Evolutionary conservation across 176 grass and related monocot genomes (phyloP).

Genomic region (Dactylis glomerata): DNA sequence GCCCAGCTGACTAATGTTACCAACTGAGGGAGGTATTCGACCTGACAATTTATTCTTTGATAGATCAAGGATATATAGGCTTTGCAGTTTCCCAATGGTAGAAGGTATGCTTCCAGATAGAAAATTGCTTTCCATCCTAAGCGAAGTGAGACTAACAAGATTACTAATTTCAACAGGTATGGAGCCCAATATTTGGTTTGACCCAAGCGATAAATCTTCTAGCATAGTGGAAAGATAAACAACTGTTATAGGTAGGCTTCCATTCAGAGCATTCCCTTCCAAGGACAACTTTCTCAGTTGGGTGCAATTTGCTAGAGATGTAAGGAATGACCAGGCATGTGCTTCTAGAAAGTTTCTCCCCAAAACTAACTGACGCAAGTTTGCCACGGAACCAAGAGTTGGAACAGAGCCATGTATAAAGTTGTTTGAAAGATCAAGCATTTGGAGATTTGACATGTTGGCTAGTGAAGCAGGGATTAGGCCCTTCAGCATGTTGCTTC

Average conservation of each 20-base stretch:
- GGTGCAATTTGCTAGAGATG: constrained; percentile 22
- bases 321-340: constrained; percentile 20
- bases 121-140: constrained; percentile 43
- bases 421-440: constrained; percentile 25
- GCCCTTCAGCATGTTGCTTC: constrained; percentile 6
- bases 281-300: neutral
- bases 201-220: constrained; percentile 15
- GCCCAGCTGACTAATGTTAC: constrained; percentile 35
- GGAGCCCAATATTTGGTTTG: constrained; percentile 31
- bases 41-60: constrained; percentile 51
- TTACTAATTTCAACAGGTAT: constrained; percentile 35
- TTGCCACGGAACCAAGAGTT: neutral
- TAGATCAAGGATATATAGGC: constrained; percentile 32
- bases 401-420: neutral
- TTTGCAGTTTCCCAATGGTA: constrained; percentile 30
- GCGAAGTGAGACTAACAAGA: constrained; percentile 26
- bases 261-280: constrained; percentile 14
- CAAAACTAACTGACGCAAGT: neutral
- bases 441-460: constrained; percentile 4
- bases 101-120: constrained; percentile 40
- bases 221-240: constrained; percentile 33
- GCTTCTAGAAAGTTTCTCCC: constrained; percentile 18
- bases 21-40: constrained; percentile 36
- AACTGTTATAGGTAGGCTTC: constrained; percentile 7
- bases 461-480: neutral